Evolutionary conservation across 2,329 filamentous ascomycete species (phyloP).

Genomic region (Aspergillus sergii): DNA sequence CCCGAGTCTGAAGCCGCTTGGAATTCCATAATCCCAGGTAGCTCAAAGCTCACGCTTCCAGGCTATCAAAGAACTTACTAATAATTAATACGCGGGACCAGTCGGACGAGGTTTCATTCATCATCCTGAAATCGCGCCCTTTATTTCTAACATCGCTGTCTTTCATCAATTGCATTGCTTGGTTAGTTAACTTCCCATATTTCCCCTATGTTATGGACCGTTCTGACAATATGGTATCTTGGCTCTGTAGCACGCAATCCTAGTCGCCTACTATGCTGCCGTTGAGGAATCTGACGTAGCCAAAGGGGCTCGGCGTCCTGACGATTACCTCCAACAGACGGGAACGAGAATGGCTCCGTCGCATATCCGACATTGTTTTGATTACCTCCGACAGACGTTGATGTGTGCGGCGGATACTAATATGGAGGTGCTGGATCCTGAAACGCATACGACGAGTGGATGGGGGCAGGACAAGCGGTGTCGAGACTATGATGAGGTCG

Average conservation of each 20-base stretch:
- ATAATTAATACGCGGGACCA: too few species aligned
- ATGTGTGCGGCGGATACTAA: neutral
- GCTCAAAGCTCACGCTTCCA: too few species aligned
- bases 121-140: too few species aligned
- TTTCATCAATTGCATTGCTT: too few species aligned
- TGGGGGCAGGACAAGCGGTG: neutral
- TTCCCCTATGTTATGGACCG: too few species aligned
- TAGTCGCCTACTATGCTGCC: neutral
- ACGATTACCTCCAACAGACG: neutral
- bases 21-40: too few species aligned
- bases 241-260: neutral
- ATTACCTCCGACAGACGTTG: neutral
- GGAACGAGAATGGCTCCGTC: neutral
- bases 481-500: neutral
- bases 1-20: too few species aligned
- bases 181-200: too few species aligned
- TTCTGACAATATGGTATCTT: too few species aligned
- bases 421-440: neutral
- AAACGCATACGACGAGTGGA: neutral
- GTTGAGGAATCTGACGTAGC: neutral
- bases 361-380: neutral
- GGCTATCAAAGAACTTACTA: too few species aligned
- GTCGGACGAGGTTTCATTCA: too few species aligned
- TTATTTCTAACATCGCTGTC: too few species aligned
- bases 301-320: neutral